Evolutionary conservation across 2,329 filamentous ascomycete genomes (phyloP).

Genomic region (Trichophyton benhamiae): DNA sequence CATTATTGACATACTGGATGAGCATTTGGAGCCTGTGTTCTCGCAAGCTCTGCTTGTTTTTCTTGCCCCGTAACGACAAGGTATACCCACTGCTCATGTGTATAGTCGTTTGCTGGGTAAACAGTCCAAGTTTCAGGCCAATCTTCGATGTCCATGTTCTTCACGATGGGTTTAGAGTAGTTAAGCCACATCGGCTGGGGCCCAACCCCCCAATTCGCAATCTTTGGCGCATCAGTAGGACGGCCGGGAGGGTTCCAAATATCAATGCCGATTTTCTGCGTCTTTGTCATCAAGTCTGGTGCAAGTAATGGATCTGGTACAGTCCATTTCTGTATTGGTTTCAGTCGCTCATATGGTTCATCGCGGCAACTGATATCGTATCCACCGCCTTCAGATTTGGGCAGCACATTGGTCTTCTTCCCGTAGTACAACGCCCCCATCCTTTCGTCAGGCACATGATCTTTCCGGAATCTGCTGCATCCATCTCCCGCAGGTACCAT

Average conservation of each 20-base stretch:
- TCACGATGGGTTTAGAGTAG: constrained; percentile 12
- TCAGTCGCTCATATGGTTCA: constrained; percentile 13
- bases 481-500: constrained; percentile 30
- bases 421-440: constrained; percentile 39
- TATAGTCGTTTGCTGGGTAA: constrained; percentile 7
- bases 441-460: constrained; percentile 33
- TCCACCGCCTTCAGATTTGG: constrained; percentile 15
- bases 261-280: constrained; percentile 5
- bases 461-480: constrained; percentile 28
- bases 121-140: constrained; percentile 11
- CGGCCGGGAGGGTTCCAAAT: constrained; percentile 7
- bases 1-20: constrained; percentile 9
- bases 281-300: not conserved
- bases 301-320: constrained; percentile 8
- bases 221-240: not conserved
- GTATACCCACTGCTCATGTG: constrained; percentile 9
- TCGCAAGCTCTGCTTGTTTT: not conserved
- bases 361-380: constrained; percentile 19
- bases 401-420: constrained; percentile 9
- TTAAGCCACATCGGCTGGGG: constrained; percentile 10
- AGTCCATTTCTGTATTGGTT: constrained; percentile 9
- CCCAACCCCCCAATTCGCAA: constrained; percentile 9
- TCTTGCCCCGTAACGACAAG: constrained; percentile 10
- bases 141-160: constrained; percentile 6
- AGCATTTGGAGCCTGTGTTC: constrained; percentile 5